phyloP scores from a whole-genome alignment of 257 asterid genomes.

The Solanum lycopersicoides region DNA sequence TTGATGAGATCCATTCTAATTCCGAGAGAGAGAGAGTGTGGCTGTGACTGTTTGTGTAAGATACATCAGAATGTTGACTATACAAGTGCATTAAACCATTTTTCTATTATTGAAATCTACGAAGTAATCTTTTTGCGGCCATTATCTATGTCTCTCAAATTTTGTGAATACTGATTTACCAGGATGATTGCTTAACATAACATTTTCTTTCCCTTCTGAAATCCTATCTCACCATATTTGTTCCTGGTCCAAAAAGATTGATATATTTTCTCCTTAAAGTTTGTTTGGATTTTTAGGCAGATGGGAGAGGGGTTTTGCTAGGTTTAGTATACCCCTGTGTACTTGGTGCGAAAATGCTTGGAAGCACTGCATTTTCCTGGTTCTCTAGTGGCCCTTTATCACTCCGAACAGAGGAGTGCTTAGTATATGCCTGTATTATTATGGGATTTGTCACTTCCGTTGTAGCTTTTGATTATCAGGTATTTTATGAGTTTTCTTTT shows the following conservation, averaged over 20 bases:
- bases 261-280: not conserved
- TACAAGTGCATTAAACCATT: not conserved
- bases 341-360: constrained; percentile 91
- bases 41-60: not conserved
- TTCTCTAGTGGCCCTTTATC: constrained; percentile 46
- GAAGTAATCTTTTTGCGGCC: not conserved
- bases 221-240: not conserved
- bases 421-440: constrained; percentile 30
- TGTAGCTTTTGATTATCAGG: constrained; percentile 94
- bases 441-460: constrained; percentile 61
- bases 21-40: not conserved
- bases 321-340: constrained; percentile 89
- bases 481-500: constrained; percentile 9
- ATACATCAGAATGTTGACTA: not conserved
- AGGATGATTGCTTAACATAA: not conserved
- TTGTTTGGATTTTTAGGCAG: constrained; percentile 55
- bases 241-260: not conserved
- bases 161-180: not conserved
- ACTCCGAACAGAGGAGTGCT: constrained; percentile 65
- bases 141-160: not conserved
- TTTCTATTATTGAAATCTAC: not conserved
- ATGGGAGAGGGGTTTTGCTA: constrained; percentile 74
- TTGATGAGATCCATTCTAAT: not conserved
- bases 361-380: constrained; percentile 86
- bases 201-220: not conserved